These are phyloP conservation scores for Cadophora luteo-olivacea DNA, from an alignment of 2,329 filamentous ascomycete genomes.

Conservation along the genomic window DNA sequence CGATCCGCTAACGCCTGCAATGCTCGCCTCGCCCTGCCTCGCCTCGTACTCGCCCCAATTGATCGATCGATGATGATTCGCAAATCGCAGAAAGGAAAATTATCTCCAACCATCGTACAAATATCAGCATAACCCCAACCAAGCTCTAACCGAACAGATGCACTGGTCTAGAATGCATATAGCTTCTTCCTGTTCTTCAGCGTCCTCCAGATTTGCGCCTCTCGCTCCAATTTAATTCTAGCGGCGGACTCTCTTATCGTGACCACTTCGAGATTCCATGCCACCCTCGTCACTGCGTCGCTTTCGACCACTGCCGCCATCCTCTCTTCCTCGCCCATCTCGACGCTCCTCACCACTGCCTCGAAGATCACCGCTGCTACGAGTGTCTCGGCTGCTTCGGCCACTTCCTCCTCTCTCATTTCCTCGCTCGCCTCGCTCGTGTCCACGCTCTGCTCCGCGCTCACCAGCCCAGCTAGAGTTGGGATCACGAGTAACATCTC, in stretches of 20 bases:
- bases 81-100: background rate
- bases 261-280: constrained; percentile 40
- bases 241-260: constrained; percentile 39
- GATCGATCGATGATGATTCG: background rate
- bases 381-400: constrained; percentile 32
- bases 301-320: constrained; percentile 38
- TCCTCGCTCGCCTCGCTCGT: constrained; percentile 32
- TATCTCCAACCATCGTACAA: constrained; percentile 18
- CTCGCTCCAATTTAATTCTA: constrained; percentile 18
- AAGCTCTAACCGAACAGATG: background rate
- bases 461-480: constrained; percentile 38
- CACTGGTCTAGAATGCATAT: constrained; percentile 19
- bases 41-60: background rate
- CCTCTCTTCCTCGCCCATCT: constrained; percentile 39
- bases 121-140: background rate
- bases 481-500: constrained; percentile 32
- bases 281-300: constrained; percentile 41
- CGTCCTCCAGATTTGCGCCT: background rate
- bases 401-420: constrained; percentile 31
- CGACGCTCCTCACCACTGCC: constrained; percentile 34
- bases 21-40: constrained; percentile 8
- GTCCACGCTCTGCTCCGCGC: constrained; percentile 30
- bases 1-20: constrained; percentile 15
- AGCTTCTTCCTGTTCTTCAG: background rate
- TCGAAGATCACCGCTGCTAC: constrained; percentile 29